Evolutionary conservation across 164 flowering plant species (phyloP).

Genomic region (grape (Vitis vinifera)): DNA sequence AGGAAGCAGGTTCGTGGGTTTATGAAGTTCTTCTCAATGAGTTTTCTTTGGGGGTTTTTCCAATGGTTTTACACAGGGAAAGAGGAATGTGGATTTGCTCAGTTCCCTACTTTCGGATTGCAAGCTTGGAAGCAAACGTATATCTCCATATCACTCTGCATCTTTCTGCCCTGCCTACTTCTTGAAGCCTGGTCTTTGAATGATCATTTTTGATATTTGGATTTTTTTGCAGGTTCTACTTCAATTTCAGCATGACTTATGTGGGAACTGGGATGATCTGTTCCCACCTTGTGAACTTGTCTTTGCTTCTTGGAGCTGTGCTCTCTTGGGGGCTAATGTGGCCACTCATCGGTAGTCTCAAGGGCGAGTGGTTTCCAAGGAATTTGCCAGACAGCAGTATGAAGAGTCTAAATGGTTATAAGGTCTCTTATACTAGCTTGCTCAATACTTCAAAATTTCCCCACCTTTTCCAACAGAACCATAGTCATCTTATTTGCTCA

Average conservation of each 20-base stretch:
- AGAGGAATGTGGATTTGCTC: constrained; percentile 53
- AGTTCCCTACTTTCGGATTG: constrained; percentile 68
- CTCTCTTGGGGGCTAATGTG: constrained; percentile 65
- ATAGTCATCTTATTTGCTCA: background rate
- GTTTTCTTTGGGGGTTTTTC: constrained; percentile 68
- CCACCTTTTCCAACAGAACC: background rate
- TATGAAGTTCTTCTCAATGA: constrained; percentile 43
- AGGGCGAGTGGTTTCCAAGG: constrained; percentile 57
- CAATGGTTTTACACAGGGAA: constrained; percentile 61
- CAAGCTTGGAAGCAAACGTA: constrained; percentile 60
- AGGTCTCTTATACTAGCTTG: constrained; percentile 24
- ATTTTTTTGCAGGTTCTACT: constrained; percentile 50
- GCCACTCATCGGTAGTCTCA: constrained; percentile 45
- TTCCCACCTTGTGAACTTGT: constrained; percentile 57
- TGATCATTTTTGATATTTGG: background rate
- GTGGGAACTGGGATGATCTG: constrained; percentile 75
- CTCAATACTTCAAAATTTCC: background rate
- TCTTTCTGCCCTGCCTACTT: background rate
- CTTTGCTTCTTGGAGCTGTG: constrained; percentile 62
- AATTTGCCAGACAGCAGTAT: constrained; percentile 41
- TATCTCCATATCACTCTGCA: background rate
- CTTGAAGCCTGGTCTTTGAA: background rate
- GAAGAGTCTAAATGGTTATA: constrained; percentile 63
- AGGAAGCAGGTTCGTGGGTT: constrained; percentile 72
- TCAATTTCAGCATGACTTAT: constrained; percentile 57